phyloP scores from a whole-genome alignment of 2,329 filamentous ascomycete genomes.

The Microcyclospora tardicrescens region DNA sequence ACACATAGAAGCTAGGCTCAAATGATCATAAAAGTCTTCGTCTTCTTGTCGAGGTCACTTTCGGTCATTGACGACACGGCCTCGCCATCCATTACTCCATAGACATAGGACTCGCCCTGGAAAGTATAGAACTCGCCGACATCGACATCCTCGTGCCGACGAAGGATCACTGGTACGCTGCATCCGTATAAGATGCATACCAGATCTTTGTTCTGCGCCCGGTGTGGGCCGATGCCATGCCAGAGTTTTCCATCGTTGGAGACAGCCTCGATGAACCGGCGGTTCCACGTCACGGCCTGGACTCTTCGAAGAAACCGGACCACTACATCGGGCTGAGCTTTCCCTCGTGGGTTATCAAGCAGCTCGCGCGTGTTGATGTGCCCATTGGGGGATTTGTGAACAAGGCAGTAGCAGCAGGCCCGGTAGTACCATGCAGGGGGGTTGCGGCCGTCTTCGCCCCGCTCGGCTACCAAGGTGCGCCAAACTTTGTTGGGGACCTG shows the following conservation, averaged over 20 bases:
- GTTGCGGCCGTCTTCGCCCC: constrained; percentile 5
- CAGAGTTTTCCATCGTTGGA: too few species aligned
- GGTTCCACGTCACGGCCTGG: constrained; percentile 4
- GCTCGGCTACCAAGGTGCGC: constrained; percentile 10
- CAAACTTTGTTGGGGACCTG: constrained; percentile 7
- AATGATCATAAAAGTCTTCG: too few species aligned
- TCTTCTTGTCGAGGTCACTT: too few species aligned
- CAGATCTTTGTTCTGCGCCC: too few species aligned
- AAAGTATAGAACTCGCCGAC: too few species aligned
- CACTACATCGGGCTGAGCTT: too few species aligned
- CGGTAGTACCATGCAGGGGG: constrained; percentile 7
- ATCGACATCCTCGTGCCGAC: not conserved
- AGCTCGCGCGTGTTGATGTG: too few species aligned
- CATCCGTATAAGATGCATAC: constrained; percentile 1
- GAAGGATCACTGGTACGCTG: not conserved
- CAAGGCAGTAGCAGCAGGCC: constrained; percentile 3
- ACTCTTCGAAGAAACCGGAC: constrained; percentile 1
- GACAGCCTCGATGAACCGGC: constrained; percentile 1
- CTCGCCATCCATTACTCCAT: constrained; percentile 2
- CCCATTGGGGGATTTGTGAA: too few species aligned
- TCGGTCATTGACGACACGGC: too few species aligned
- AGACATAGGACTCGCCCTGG: not conserved
- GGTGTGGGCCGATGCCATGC: too few species aligned
- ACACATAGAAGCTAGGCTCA: too few species aligned
- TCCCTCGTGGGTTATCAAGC: too few species aligned